Base-by-base conservation (phyloP, 2,329 filamentous ascomycete genomes). In the Pseudogymnoascus sp. region DNA sequence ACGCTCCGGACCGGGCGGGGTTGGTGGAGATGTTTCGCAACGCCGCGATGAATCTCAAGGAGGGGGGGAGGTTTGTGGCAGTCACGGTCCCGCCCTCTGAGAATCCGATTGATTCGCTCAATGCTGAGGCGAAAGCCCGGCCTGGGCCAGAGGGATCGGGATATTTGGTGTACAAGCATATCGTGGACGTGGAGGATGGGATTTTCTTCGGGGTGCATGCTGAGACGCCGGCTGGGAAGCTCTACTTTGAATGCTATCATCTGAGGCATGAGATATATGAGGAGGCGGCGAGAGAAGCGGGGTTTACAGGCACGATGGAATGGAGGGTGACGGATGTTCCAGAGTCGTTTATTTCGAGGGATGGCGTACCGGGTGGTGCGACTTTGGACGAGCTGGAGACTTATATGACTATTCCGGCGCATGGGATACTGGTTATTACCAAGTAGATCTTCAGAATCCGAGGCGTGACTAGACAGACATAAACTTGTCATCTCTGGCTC, bases 1-100 rank as follows among this genome's bases (percentile, higher is more conserved):
- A 77, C 61, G 73, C 75, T 0, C 28, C 66, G 19, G 70, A 65
- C 60, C 63, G 65, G 7, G 65, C 66, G 21, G 71, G 69, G 11
- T 66, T 77, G 63, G 67, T 72, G 3, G 65, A 62, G 17, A 77
- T 77, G 73, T 78, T 72, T 63, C 64, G 67, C 33, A 77, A 73
- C 36, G 69, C 77, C 23, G 64, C 71, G 7, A 50, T 69, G 19
- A 75, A 76, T 65, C 71, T 77, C n/a, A 72, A 69, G 60, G 69
- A 71, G 0, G 75, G 72, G 4, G 75, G 75, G 1, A 66, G 67
- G 19, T 76, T 75, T 62, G 67, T 76, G 38, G 71, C 69, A 7
- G 61, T 76, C n/a, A 72, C 68, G 3, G 62, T 66, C 28, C 66
- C 67, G 11, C 68, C 69, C 9, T 66, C 64, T 26, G 70, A 69